Evolutionary conservation across 352 stramenopile species (phyloP).

Genomic region (Pythium phragmitis): DNA sequence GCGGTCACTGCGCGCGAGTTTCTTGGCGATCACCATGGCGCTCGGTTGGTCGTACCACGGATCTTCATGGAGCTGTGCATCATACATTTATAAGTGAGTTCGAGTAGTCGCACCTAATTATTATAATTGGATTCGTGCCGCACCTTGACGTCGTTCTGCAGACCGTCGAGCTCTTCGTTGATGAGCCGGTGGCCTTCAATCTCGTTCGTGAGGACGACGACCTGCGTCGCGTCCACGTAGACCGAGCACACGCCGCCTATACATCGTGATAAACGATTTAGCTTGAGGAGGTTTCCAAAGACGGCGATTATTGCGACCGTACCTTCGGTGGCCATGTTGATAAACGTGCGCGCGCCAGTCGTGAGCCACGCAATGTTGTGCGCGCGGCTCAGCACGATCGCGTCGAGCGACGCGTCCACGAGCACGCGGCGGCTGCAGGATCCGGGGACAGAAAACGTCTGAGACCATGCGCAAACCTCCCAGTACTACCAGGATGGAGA

Average conservation of each 20-base stretch:
- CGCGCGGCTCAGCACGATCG: constrained; percentile 50
- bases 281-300: not conserved
- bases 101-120: not conserved
- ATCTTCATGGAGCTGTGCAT: constrained; percentile 38
- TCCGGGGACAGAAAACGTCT: not conserved
- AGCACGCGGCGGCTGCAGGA: constrained; percentile 44
- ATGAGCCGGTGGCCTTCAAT: constrained; percentile 73
- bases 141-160: constrained; percentile 39
- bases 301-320: not conserved
- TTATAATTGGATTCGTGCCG: not conserved
- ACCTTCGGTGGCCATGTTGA: constrained; percentile 70
- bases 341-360: constrained; percentile 55
- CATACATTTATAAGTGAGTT: not conserved
- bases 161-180: constrained; percentile 63
- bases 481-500: too few species aligned
- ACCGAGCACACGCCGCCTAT: constrained; percentile 56
- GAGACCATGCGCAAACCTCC: too few species aligned
- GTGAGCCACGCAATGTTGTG: constrained; percentile 76
- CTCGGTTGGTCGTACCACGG: constrained; percentile 49
- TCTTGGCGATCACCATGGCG: constrained; percentile 29
- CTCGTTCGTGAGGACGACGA: constrained; percentile 66
- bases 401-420: constrained; percentile 39
- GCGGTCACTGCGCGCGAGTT: constrained; percentile 41
- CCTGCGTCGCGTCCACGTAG: constrained; percentile 50
- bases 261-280: not conserved